Percentiles rank a stretch among this genome's conserved stretches.
phyloP scores from a whole-genome alignment of 169 alveolate genomes.

The Theileria annulata region DNA sequence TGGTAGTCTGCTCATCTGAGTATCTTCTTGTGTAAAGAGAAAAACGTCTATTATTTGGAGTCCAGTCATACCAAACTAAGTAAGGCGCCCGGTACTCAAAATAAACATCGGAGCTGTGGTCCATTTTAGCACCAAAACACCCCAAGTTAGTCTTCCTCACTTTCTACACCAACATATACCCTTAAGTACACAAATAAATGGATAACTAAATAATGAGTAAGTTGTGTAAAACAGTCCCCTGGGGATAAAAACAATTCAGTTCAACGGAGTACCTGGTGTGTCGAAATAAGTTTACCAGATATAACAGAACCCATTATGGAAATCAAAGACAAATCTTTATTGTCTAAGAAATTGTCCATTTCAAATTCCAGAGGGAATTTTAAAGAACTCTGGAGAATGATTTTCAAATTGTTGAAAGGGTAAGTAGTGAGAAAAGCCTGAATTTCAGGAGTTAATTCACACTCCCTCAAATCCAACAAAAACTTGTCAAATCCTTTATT shows the following conservation, averaged over 20 bases:
- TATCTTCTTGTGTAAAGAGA: neutral
- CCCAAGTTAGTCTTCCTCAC: neutral
- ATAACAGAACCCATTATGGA: constrained; percentile 16
- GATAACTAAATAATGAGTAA: too few species aligned
- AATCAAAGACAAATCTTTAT: constrained; percentile 12
- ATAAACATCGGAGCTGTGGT: constrained; percentile 20
- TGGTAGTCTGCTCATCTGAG: neutral
- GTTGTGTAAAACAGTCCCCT: neutral
- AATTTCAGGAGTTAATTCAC: neutral
- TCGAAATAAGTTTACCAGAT: constrained; percentile 43
- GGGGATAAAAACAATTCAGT: neutral
- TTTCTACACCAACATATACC: neutral
- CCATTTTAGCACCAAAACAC: neutral
- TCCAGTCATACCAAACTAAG: constrained; percentile 27
- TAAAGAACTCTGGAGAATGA: constrained; percentile 7
- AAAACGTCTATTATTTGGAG: neutral
- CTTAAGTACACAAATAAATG: neutral
- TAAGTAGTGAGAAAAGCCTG: constrained; percentile 12
- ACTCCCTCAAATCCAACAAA: constrained; percentile 30
- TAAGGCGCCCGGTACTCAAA: constrained; percentile 61
- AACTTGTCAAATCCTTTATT: neutral
- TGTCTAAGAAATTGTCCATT: constrained; percentile 48
- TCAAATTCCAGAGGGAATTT: constrained; percentile 6
- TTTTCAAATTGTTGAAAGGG: constrained; percentile 48
- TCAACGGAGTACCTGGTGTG: constrained; percentile 21